Base-by-base conservation (phyloP, 2,329 filamentous ascomycete genomes). In the Penicillium sp. region DNA sequence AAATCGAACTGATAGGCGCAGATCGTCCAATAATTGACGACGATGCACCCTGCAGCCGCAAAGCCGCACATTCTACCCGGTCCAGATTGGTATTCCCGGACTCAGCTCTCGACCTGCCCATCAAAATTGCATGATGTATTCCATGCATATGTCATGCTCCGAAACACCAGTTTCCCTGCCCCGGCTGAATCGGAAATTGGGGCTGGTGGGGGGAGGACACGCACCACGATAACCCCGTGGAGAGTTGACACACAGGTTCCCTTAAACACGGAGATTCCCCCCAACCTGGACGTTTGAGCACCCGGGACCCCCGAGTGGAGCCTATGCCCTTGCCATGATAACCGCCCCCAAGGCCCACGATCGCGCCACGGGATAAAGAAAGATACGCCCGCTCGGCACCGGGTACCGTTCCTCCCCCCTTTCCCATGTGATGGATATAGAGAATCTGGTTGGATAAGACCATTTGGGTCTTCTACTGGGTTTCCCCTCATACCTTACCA, bases 31-130 rank as follows among this genome's bases (percentile, higher is more conserved):
- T 67, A 50, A 60, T 58, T 54, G 51, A 54, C 50, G 46, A 44
- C 49, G 43, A 56, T 58, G 60, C 58, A 58, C 50, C 55, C 39
- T 64, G 58, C 62, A 66, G 62, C 63, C 58, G 55, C 58, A 64
- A 65, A 61, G 54, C 60, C 58, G 58, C 55, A 58, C 49, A 49
- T 55, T 35, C 26, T n/a, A 37, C 35, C 33, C 53, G 53, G 60
- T 45, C 53, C 51, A 54, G 37, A 50, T 54, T 23, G 19, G 19
- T 52, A 52, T 46, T 33, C 26, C 49, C 37, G 21, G 11, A n/a
- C 45, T 37, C 27, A 43, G 49, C 35, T 29, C 37, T 29, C 33
- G 31, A 23, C 35, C 33, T 43, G 43, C 14, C 23, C 23, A 29
- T 25, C 42, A 10, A 19, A 42, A 42, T 42, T 23, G 39, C 39